These are phyloP conservation scores for Erysimum cheiranthoides DNA, from an alignment of 345 rosid species.

Conservation along the genomic window DNA sequence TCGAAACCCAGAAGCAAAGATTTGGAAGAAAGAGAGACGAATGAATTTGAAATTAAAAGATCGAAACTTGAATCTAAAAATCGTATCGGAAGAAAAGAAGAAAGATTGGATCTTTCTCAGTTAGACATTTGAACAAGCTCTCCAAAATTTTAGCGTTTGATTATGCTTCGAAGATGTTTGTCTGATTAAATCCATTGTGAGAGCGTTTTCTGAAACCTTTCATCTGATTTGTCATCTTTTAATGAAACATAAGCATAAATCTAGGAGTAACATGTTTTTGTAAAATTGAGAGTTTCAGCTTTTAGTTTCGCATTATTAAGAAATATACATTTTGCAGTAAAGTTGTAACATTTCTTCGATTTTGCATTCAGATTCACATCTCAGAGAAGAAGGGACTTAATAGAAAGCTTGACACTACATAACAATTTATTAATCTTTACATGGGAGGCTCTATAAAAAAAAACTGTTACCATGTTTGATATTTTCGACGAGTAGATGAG, in stretches of 20 bases:
- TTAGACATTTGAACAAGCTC: slow-evolving; percentile 10
- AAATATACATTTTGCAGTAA: not conserved
- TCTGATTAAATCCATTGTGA: slow-evolving; percentile 18
- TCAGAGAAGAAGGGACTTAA: not conserved
- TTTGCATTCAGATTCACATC: slow-evolving; percentile 9
- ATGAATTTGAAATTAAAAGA: not conserved
- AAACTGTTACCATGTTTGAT: slow-evolving; percentile 26
- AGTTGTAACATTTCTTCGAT: slow-evolving; percentile 12
- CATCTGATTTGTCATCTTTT: not conserved
- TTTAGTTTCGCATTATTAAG: slow-evolving; percentile 5
- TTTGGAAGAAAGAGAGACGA: slow-evolving; percentile 8
- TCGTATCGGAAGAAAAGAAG: not conserved
- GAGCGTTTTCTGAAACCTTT: slow-evolving; percentile 8
- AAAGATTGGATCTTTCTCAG: slow-evolving; percentile 24
- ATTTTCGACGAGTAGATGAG: slow-evolving; percentile 25
- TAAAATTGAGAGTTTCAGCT: slow-evolving; percentile 32
- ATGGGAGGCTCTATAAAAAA: slow-evolving; percentile 35
- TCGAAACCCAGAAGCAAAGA: not conserved
- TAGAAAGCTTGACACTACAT: slow-evolving; percentile 25
- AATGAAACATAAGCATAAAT: slow-evolving; percentile 15
- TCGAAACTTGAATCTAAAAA: slow-evolving; percentile 20
- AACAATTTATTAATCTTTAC: slow-evolving; percentile 42
- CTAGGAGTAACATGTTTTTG: slow-evolving; percentile 19
- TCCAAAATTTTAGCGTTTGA: not conserved
- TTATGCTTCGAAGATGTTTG: slow-evolving; percentile 10